phyloP scores from a whole-genome alignment of 1,284 basidiomycete species.

The Marasmius sp. region DNA sequence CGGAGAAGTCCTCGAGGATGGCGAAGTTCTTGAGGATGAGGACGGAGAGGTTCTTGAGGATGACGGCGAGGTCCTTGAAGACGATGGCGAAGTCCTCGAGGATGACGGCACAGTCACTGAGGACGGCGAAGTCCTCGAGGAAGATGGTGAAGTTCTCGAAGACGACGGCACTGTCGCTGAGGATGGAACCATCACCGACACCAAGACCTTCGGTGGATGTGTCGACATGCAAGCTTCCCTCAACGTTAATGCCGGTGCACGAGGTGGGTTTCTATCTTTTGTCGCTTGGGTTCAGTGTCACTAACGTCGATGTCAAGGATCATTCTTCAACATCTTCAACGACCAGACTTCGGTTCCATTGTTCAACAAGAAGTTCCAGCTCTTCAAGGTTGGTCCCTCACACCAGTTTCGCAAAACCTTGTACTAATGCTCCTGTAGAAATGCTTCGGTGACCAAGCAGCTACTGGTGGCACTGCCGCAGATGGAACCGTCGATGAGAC shows the following conservation, averaged over 20 bases:
- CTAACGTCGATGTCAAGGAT: too few relatives aligned
- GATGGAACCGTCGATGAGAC: too few relatives aligned
- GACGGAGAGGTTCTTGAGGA: neutral
- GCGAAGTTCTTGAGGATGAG: neutral
- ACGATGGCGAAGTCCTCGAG: neutral
- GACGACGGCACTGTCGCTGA: neutral
- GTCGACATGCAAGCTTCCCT: slow-evolving; percentile 17
- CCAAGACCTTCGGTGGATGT: slow-evolving; percentile 10
- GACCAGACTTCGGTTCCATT: slow-evolving; percentile 12
- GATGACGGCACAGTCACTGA: neutral
- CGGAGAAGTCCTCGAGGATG: neutral
- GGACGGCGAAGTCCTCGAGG: neutral
- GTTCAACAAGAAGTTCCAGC: slow-evolving; percentile 20
- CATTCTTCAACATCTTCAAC: slow-evolving; percentile 20
- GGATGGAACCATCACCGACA: neutral
- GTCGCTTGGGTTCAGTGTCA: too few relatives aligned
- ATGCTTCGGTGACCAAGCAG: slow-evolving; percentile 18
- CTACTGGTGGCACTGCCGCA: neutral
- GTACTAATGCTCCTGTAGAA: slow-evolving; percentile 11
- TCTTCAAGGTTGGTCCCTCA: slow-evolving; percentile 20
- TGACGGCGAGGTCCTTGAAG: neutral
- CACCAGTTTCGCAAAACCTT: neutral
- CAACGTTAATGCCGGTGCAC: slow-evolving; percentile 19
- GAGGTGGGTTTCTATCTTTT: slow-evolving; percentile 5
- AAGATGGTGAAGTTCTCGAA: neutral